These are phyloP conservation scores for Melocanna baccifera DNA, from an alignment of 176 grass and related monocot species.

Conservation along the genomic window DNA sequence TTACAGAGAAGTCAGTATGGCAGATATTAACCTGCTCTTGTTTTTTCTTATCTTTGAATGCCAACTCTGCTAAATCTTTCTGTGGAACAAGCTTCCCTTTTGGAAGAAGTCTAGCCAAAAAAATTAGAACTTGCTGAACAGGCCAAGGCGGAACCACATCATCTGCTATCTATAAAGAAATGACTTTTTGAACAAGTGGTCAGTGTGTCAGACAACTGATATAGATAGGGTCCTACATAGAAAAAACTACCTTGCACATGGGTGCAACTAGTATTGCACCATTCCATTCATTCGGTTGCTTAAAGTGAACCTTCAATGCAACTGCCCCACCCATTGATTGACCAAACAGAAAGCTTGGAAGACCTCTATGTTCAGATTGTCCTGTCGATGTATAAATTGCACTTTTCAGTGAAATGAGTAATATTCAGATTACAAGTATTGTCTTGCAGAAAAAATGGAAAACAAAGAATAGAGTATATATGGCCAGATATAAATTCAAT, in stretches of 20 bases:
- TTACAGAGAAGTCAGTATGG: too few species aligned
- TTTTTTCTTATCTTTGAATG: slow-evolving; percentile 78
- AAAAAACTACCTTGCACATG: slow-evolving; percentile 91
- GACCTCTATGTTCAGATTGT: slow-evolving; percentile 64
- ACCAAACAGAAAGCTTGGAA: slow-evolving; percentile 88
- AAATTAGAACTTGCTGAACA: slow-evolving; percentile 77
- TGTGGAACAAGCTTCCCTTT: slow-evolving; percentile 89
- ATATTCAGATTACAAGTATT: not conserved
- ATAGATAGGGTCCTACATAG: not conserved
- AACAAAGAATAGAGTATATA: not conserved
- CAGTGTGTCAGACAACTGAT: not conserved
- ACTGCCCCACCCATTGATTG: slow-evolving; percentile 95
- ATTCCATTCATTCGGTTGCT: slow-evolving; percentile 79
- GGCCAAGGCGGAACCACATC: slow-evolving; percentile 84
- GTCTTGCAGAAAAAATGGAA: not conserved
- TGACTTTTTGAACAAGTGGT: not conserved
- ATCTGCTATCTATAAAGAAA: slow-evolving; percentile 71
- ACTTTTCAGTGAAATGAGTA: slow-evolving; percentile 1
- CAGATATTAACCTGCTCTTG: slow-evolving; percentile 58
- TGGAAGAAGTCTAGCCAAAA: slow-evolving; percentile 72
- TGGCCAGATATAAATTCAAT: not conserved
- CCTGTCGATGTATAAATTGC: slow-evolving; percentile 36
- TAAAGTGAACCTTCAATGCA: slow-evolving; percentile 88
- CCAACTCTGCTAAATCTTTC: slow-evolving; percentile 90
- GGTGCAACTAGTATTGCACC: slow-evolving; percentile 92